A percentile compares a stretch with the other conserved stretches of the same genome.
Conservation (phyloP, 2,329 filamentous ascomycete genomes). For the Penicillium sp. region DNA sequence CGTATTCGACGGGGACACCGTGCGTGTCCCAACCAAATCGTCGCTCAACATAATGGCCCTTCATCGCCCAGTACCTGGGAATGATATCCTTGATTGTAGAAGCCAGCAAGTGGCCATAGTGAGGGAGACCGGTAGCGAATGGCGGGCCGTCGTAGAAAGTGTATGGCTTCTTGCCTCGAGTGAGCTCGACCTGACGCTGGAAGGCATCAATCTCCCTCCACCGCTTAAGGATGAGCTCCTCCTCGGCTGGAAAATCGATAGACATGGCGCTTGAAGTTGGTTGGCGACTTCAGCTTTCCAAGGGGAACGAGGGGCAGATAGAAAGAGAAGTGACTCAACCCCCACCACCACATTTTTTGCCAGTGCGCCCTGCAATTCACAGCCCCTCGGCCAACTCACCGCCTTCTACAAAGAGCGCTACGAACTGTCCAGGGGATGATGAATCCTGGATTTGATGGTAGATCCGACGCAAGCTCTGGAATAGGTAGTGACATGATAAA, state of each 20-base stretch:
- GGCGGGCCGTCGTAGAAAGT: conserved; percentile 93
- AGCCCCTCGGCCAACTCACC: conserved; percentile 21
- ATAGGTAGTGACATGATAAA: neutral
- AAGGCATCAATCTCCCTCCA: conserved; percentile 96
- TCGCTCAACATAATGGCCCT: conserved; percentile 87
- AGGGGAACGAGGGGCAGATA: conserved; percentile 31
- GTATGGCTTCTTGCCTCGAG: conserved; percentile 78
- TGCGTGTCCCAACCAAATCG: conserved; percentile 97
- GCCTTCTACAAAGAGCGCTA: conserved; percentile 14
- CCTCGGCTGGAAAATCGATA: conserved; percentile 90
- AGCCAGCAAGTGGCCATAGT: conserved; percentile 78
- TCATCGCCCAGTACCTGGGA: conserved; percentile 96
- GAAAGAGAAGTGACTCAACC: conserved; percentile 32
- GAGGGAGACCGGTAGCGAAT: conserved; percentile 71
- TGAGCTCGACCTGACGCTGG: conserved; percentile 82
- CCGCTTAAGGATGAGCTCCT: conserved; percentile 78
- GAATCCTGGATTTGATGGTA: neutral
- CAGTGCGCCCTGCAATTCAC: conserved; percentile 18
- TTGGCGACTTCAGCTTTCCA: conserved; percentile 21
- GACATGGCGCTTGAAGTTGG: conserved; percentile 61
- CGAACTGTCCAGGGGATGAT: neutral
- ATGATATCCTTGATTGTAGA: conserved; percentile 98
- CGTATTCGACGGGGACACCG: conserved; percentile 91
- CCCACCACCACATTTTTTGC: conserved; percentile 30
- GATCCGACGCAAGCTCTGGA: neutral